phyloP scores from a whole-genome alignment of 2,329 filamentous ascomycete species.

The Fusarium praegraminearum region DNA sequence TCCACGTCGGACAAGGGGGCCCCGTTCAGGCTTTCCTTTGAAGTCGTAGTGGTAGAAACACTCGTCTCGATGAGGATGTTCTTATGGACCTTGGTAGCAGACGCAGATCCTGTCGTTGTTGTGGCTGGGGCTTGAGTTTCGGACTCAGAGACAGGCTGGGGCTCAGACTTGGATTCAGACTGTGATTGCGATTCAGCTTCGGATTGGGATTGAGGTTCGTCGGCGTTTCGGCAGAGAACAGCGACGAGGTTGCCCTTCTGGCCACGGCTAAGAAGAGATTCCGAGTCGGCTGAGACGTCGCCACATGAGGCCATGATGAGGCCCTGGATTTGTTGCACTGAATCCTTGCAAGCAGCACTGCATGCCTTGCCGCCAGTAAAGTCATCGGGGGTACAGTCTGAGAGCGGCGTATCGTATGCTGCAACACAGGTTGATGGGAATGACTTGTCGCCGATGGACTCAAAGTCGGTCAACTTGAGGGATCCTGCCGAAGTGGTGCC shows the following conservation, averaged over 20 bases:
- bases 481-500: slow-evolving; percentile 42
- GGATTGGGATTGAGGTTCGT: slow-evolving; percentile 25
- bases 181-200: slow-evolving; percentile 15
- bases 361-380: slow-evolving; percentile 56
- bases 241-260: slow-evolving; percentile 54
- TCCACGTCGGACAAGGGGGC: slow-evolving; percentile 29
- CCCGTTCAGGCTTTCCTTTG: slow-evolving; percentile 19
- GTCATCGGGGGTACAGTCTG: slow-evolving; percentile 52
- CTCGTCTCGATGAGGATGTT: slow-evolving; percentile 36
- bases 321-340: slow-evolving; percentile 46
- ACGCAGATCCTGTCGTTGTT: slow-evolving; percentile 5
- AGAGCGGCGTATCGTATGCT: slow-evolving; percentile 58
- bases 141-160: slow-evolving; percentile 11
- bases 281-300: slow-evolving; percentile 39
- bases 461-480: slow-evolving; percentile 56
- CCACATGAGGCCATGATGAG: slow-evolving; percentile 49
- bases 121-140: slow-evolving; percentile 13
- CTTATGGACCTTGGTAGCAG: slow-evolving; percentile 23
- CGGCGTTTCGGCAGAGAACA: slow-evolving; percentile 50
- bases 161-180: slow-evolving; percentile 20
- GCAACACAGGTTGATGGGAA: slow-evolving; percentile 55
- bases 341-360: slow-evolving; percentile 53
- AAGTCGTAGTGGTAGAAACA: slow-evolving; percentile 4
- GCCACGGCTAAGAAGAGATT: slow-evolving; percentile 55
- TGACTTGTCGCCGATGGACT: slow-evolving; percentile 54